Evolutionary conservation across 345 rosid species (phyloP), one percentile per base, ranked within the genome.

Genomic region (Lepidium aucheri): DNA sequence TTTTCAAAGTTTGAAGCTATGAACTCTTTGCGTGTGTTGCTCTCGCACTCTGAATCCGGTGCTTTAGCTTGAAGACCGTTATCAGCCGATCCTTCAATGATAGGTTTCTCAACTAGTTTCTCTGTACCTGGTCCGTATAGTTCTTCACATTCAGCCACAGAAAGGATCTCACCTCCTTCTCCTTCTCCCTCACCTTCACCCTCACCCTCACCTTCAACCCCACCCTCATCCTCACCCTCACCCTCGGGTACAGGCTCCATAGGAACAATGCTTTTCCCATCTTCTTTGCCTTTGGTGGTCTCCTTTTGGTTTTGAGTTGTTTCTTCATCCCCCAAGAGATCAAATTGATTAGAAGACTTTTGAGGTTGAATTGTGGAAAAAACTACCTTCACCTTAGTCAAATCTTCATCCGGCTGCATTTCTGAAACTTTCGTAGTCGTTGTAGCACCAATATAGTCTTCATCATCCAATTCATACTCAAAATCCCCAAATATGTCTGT

Each of bases 101-200:
- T 76, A 65, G 81, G 65, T 66, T 81, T 82, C 33, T 78, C 71
- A 15, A 85, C 66, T 33, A 83, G 60, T 36, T 93, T 87, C 74
- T 88, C 91, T 77, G 82, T 83, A 34, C 88, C 97, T 20, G 95
- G 96, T 58, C 95, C 96, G 69, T 86, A 91, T 47, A 87, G 72
- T 70, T 85, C 99, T 78, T 91, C 96, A 82, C 86, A 87, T 74
- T 90, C 97, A 69, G 85, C 85, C 34, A 78, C 47, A 59, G 91
- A 90, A 70, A 79, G 82, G 56, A 55, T 20, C 47, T 67, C 74
- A 32, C 33, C 74, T 38, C 76, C 79, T 54, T 80, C 89, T 56
- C 74, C 85, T 14, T 61, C 74, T 0, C 45, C 53, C 7, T 54
- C 63, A 0, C 12, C 57, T 13, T 47, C 88, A 26, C 42, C 78